Base-by-base conservation (phyloP, 768 basidiomycete species). In the Lyophyllum atratum region DNA sequence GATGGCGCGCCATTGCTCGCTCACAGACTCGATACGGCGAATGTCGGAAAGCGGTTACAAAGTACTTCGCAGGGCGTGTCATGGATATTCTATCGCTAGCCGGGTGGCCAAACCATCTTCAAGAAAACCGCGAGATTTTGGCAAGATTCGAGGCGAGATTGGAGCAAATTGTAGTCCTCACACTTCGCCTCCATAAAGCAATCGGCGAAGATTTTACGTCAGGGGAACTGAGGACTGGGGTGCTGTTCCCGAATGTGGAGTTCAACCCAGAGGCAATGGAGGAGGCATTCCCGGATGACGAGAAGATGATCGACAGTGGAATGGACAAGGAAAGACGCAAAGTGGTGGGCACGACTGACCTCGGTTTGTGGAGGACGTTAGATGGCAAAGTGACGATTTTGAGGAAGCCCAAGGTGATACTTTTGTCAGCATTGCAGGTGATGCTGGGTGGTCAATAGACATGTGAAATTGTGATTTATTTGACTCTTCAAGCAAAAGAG, bases 251-350 rank as follows among this genome's bases (percentile, higher is more conserved):
- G 2, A 49, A 54, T 25, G 47, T 52, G 37, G 50, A 3, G 25
- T 62, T 53, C 49, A 26, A 56, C 19, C 25, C 21, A 25, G 51
- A 43, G 19, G 28, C 21, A 37, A 56, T 62, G 50, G 58, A 62
- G 15, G 58, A 62, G n/a, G 58, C 61, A 0, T 62, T 61, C 25
- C 60, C 53, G n/a, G 48, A 56, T 31, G 59, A 61, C 11, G 46
- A 25, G 17, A 39, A 43, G 12, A 11, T 28, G 10, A 21, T 25
- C 7, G 24, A 55, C 24, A n/a, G 29, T 8, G 29, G 31, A 11
- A 29, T 17, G 28, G 40, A 49, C 34, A 3, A 15, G 25, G 22
- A 26, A 26, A 22, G 8, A 29, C 39, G 7, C 5, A 49, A 37
- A 12, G 53, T 49, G 22, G 40, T 46, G 21, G 59, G 60, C 6